Conservation (phyloP, 2,329 filamentous ascomycete species). For the Fusarium ambrosium region DNA sequence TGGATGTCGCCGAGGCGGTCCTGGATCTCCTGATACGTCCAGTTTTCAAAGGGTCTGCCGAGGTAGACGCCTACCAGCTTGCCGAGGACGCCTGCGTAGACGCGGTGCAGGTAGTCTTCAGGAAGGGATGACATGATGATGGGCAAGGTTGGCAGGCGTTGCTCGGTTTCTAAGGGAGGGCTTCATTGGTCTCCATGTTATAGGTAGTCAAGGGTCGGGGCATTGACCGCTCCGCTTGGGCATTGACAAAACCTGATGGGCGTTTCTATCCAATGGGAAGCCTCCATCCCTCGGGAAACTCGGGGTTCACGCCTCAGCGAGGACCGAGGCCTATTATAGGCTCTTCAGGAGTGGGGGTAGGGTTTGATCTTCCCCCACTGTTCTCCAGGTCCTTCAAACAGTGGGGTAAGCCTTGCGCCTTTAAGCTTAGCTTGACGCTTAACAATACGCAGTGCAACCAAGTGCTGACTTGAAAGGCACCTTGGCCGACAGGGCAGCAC, state of each 20-base stretch:
- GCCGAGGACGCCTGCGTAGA: slow-evolving; percentile 20
- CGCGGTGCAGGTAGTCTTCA: slow-evolving; percentile 16
- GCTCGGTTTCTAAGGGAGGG: neutral
- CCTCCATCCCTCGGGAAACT: slow-evolving; percentile 1
- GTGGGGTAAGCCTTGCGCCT: too few relatives aligned
- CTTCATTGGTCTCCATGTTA: neutral
- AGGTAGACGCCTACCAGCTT: slow-evolving; percentile 22
- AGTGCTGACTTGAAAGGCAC: too few relatives aligned
- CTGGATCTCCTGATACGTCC: slow-evolving; percentile 19
- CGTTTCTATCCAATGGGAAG: neutral
- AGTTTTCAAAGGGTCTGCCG: slow-evolving; percentile 17
- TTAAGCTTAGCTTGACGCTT: too few relatives aligned
- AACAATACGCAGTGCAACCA: too few relatives aligned
- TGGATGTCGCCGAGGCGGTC: slow-evolving; percentile 8
- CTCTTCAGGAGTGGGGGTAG: neutral
- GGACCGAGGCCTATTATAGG: neutral
- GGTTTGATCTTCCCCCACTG: neutral
- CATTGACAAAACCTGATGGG: neutral
- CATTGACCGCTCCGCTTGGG: neutral
- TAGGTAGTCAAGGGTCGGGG: neutral
- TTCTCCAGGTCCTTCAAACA: too few relatives aligned
- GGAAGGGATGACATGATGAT: slow-evolving; percentile 9
- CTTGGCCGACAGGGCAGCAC: too few relatives aligned
- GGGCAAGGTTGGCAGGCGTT: neutral
- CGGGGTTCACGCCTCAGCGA: neutral